Evolutionary conservation across 768 basidiomycete genomes (phyloP), one percentile per base, ranked within the genome.

Genomic region (Trametes meyenii): DNA sequence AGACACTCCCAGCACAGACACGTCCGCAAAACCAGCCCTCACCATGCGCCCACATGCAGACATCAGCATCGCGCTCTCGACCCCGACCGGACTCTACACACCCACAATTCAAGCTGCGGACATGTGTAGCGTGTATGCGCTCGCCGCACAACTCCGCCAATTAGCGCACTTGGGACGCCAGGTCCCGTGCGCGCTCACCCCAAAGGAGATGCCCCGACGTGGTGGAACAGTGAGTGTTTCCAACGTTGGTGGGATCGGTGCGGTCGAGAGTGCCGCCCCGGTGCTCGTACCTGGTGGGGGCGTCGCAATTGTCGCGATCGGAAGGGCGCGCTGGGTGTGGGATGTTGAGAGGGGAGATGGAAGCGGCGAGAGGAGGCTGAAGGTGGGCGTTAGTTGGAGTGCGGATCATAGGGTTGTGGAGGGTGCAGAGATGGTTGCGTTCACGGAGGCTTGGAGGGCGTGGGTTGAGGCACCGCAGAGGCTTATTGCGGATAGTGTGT

Each of bases 361-460:
- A 36, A 70, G 63, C 17, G 84, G 85, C 0, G 80, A 82, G 65
- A 75, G 84, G 62, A 77, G 86, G 66, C 71, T 89, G 40, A 82
- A 82, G 75, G 71, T 88, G 40, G 83, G 83, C 11, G 77, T 93
- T 5, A 90, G 88, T 64, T 95, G 93, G 90, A 86, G 85, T 62
- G 93, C 89, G 50, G 93, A 96, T 66, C 94, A 96, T 74, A 77
- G 93, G 16, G 85, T 96, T 7, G 85, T 94, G 11, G 93, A 96
- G 71, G 93, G 93, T 4, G 93, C 92, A 1, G 93, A 96, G 75
- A 71, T 96, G 63, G 92, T 90, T 55, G 92, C 90, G 64, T 93
- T 96, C 71, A 89, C 93, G 62, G 92, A 94, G 76, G 78, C 80
- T 44, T 96, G 93, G 93, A 83, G 92, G 62, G 77, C 74, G 16